A percentile compares a stretch with the other conserved stretches of the same genome.
phyloP scores from a whole-genome alignment of 495 filamentous ascomycete species.

The Aspergillus hancockii region DNA sequence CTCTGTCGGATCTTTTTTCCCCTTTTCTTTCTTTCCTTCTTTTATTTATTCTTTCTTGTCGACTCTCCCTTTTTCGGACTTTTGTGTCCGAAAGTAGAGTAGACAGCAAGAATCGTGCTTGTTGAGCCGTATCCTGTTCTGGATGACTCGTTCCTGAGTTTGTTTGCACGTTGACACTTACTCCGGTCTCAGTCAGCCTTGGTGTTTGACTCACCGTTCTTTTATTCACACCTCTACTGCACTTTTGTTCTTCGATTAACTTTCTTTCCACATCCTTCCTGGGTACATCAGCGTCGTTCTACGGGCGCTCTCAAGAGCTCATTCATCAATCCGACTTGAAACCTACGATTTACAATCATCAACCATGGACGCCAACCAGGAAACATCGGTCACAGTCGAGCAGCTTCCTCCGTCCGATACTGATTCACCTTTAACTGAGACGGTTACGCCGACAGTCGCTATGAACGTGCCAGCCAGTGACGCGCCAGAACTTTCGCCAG shows the following conservation, averaged over 20 bases:
- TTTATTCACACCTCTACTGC: background rate
- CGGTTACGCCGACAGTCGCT: slow-evolving; percentile 7
- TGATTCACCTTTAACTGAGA: slow-evolving; percentile 12
- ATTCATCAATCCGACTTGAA: background rate
- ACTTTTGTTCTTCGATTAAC: background rate
- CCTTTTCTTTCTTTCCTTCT: slow-evolving; percentile 3
- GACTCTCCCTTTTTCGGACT: background rate
- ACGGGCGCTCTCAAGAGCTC: background rate
- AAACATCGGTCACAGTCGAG: slow-evolving; percentile 18
- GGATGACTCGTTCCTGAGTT: background rate
- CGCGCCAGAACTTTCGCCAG: slow-evolving; percentile 4
- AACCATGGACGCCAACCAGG: slow-evolving; percentile 30
- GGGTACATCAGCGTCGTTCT: background rate
- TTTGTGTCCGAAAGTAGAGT: background rate
- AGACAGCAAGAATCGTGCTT: background rate
- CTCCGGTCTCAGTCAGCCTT: background rate
- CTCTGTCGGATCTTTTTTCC: background rate
- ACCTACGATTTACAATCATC: background rate
- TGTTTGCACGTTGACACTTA: background rate
- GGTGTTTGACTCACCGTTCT: slow-evolving; percentile 6
- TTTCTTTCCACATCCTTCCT: slow-evolving; percentile 11
- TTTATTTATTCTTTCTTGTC: background rate
- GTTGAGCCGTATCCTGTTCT: background rate
- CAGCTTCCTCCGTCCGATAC: slow-evolving; percentile 14
- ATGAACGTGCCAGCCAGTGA: slow-evolving; percentile 11